Evolutionary conservation across 78 protist species (phyloP), one percentile per base, ranked within the genome.

Genomic region (Dictyostelium intermedium): DNA sequence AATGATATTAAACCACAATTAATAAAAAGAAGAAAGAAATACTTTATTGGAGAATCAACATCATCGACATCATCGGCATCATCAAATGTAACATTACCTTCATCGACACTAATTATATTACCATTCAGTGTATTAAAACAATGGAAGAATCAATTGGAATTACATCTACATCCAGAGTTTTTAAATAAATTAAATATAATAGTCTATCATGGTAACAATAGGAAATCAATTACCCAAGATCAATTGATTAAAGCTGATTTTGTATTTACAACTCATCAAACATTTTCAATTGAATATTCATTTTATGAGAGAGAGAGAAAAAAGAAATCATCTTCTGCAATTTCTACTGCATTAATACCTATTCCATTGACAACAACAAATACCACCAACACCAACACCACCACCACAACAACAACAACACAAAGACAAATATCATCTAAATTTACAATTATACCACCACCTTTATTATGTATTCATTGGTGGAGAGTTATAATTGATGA

Each of bases 401-500:
- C 66, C 2, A 50, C 3, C 7, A 53, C 63, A 18, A 53, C 25
- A 53, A 53, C 25, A 53, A 20, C 23, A 6, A 27, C 35, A 23
- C 61, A 56, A 56, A 56, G 7, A 56, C n/a, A 16, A 16, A 20
- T 56, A 69, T 69, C 37, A 14, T 30, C 77, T 23, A 69, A 69
- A 69, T 32, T 32, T 34, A 23, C 37, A 37, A 56, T 56, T 5
- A 56, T 56, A 56, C 37, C 61, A 25, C 86, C 70, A 34, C 32
- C 82, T 35, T 41, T 70, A 32, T n/a, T 73, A 2, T 37, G 87
- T 53, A 37, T 82, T 10, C 79, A 74, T 76, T 91, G 95, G 95
- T 66, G 82, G 82, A 74, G 95, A n/a, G 66, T 91, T 18, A 83
- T 91, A 6, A 76, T 91, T 37, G 95, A 91, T 41, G 95, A 91